Conservation (phyloP, 1,284 basidiomycete genomes). For the Cutaneotrichosporon sp. region DNA sequence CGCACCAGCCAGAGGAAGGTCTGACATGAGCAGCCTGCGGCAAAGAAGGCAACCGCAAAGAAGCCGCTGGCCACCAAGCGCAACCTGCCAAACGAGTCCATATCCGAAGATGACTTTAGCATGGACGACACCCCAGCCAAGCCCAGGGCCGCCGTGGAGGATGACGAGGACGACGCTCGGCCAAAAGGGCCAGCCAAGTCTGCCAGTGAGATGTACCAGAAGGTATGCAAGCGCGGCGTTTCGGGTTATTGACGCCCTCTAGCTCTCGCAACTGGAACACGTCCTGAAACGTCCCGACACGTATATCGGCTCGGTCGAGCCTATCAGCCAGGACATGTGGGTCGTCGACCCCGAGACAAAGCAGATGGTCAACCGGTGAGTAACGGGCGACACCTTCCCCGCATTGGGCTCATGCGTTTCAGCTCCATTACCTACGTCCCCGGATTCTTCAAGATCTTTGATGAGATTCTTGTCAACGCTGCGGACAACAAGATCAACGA, state of each 20-base stretch:
- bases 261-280: constrained; percentile 96
- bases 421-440: constrained; percentile 88
- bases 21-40: constrained; percentile 29
- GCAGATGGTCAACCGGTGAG: constrained; percentile 68
- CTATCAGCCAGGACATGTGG: constrained; percentile 83
- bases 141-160: constrained; percentile 27
- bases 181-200: constrained; percentile 59
- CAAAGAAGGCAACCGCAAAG: constrained; percentile 56
- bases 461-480: constrained; percentile 98
- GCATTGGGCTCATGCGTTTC: constrained; percentile 1
- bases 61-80: constrained; percentile 61
- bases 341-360: constrained; percentile 77
- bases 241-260: constrained; percentile 23
- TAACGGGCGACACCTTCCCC: background rate
- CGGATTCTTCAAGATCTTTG: constrained; percentile 99
- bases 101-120: constrained; percentile 55
- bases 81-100: constrained; percentile 61
- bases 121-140: constrained; percentile 41
- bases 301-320: constrained; percentile 94
- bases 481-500: constrained; percentile 98
- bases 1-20: background rate
- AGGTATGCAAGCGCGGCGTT: constrained; percentile 59
- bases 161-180: constrained; percentile 30
- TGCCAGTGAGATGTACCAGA: constrained; percentile 88
- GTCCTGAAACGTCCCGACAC: constrained; percentile 96